A percentile compares a stretch with the other conserved stretches of the same genome.
Conservation (phyloP, 176 grass and related monocot genomes). For the Puccinellia tenuiflora region DNA sequence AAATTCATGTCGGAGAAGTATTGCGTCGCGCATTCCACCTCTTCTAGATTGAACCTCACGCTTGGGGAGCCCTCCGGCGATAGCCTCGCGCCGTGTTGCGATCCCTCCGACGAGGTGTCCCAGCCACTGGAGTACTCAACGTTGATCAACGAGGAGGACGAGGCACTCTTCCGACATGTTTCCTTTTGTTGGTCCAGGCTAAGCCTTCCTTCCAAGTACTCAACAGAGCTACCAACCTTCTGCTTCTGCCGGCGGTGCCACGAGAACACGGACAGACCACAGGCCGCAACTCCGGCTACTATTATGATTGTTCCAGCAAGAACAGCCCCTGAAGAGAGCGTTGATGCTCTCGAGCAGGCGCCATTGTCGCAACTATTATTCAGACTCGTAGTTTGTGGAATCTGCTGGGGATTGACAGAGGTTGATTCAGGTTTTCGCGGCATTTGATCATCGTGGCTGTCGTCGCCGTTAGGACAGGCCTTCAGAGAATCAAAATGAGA, state of each 20-base stretch:
- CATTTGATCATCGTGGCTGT: constrained; percentile 15
- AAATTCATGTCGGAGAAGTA: constrained; percentile 60
- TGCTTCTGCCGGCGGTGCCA: constrained; percentile 62
- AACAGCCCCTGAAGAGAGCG: constrained; percentile 34
- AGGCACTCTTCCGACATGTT: constrained; percentile 32
- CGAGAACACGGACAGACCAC: constrained; percentile 44
- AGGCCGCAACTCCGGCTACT: constrained; percentile 32
- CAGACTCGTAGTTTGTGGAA: constrained; percentile 32
- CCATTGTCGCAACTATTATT: constrained; percentile 17
- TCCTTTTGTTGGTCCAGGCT: constrained; percentile 50
- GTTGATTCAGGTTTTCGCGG: constrained; percentile 73
- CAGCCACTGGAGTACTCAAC: constrained; percentile 55
- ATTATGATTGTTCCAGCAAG: constrained; percentile 47
- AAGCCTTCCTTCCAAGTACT: constrained; percentile 44
- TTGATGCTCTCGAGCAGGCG: constrained; percentile 25
- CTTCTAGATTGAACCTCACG: constrained; percentile 66
- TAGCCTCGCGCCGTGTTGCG: constrained; percentile 30
- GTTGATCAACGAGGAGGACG: constrained; percentile 37
- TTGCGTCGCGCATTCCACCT: constrained; percentile 74
- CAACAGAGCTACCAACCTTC: constrained; percentile 56
- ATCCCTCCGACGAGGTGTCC: constrained; percentile 44
- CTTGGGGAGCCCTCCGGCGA: constrained; percentile 50
- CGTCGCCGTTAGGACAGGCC: constrained; percentile 26
- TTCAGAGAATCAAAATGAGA: constrained; percentile 49
- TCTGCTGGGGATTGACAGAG: constrained; percentile 39